Evolutionary conservation across 108 stramenopile genomes (phyloP).

Genomic region (Skeletonema tropicum): DNA sequence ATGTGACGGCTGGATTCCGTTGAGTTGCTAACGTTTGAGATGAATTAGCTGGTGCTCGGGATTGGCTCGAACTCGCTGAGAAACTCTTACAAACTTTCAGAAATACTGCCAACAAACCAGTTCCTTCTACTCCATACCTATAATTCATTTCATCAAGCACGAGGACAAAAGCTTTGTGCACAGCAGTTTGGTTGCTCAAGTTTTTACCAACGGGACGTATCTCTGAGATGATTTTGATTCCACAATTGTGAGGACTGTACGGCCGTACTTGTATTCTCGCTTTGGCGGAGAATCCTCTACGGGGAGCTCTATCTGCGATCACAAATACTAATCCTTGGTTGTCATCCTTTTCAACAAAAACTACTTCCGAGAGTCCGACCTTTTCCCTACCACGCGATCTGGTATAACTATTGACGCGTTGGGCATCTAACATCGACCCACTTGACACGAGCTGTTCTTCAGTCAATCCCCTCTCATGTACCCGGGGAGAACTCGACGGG

Average conservation of each 20-base stretch:
- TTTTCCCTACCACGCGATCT: constrained; percentile 61
- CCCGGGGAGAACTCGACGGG: constrained; percentile 73
- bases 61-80: constrained; percentile 13
- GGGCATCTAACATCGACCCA: constrained; percentile 76
- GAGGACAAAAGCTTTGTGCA: constrained; percentile 81
- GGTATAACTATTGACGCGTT: constrained; percentile 70
- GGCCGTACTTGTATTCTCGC: constrained; percentile 63
- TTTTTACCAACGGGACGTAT: constrained; percentile 85
- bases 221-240: constrained; percentile 66
- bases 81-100: constrained; percentile 36
- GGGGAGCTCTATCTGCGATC: constrained; percentile 68
- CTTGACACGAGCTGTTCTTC: constrained; percentile 79
- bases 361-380: constrained; percentile 68
- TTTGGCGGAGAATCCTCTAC: constrained; percentile 83
- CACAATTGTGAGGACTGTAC: constrained; percentile 52
- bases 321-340: constrained; percentile 55
- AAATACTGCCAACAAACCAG: constrained; percentile 44
- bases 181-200: constrained; percentile 78
- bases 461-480: constrained; percentile 61
- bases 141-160: constrained; percentile 75
- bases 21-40: constrained; percentile 15
- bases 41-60: constrained; percentile 9
- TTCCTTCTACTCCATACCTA: constrained; percentile 74
- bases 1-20: constrained; percentile 22
- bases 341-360: constrained; percentile 77